Evolutionary conservation across 495 filamentous ascomycete species (phyloP).

Genomic region (Penicillium cinerascens): DNA sequence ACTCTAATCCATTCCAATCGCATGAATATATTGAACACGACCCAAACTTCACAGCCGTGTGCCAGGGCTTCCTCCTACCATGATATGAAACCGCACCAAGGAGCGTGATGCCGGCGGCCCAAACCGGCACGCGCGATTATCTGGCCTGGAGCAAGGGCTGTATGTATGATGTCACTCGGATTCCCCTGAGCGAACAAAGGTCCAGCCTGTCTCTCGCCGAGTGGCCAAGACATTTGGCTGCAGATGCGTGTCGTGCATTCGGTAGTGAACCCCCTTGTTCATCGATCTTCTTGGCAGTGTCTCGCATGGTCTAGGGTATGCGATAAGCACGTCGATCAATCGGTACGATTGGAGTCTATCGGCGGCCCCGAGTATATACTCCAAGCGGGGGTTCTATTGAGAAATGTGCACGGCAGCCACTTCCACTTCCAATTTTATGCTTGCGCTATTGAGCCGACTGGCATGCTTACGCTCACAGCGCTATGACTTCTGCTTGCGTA

Average conservation of each 20-base stretch:
- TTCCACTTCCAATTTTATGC: not conserved
- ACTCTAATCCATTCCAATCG: not conserved
- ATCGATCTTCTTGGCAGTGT: not conserved
- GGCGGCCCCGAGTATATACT: not conserved
- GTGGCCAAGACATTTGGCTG: conserved; percentile 6
- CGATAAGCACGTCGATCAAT: conserved; percentile 15
- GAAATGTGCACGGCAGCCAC: conserved; percentile 6
- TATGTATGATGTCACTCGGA: conserved; percentile 17
- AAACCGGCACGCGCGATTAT: conserved; percentile 11
- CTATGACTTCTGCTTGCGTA: conserved; percentile 10
- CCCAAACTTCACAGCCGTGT: conserved; percentile 1
- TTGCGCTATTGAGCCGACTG: conserved; percentile 8
- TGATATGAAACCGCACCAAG: conserved; percentile 10
- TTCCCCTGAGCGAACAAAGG: conserved; percentile 4
- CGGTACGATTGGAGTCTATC: not conserved
- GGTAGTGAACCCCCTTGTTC: not conserved
- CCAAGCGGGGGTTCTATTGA: conserved; percentile 7
- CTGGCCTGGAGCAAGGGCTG: conserved; percentile 13
- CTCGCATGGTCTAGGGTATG: conserved; percentile 4
- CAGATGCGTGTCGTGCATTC: not conserved
- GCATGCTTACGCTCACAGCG: conserved; percentile 11
- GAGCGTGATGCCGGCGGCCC: conserved; percentile 12
- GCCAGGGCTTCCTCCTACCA: not conserved
- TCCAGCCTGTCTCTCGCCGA: not conserved
- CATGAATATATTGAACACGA: conserved; percentile 18